phyloP scores from a whole-genome alignment of 2,329 filamentous ascomycete genomes.

The Tolypocladium capitatum region DNA sequence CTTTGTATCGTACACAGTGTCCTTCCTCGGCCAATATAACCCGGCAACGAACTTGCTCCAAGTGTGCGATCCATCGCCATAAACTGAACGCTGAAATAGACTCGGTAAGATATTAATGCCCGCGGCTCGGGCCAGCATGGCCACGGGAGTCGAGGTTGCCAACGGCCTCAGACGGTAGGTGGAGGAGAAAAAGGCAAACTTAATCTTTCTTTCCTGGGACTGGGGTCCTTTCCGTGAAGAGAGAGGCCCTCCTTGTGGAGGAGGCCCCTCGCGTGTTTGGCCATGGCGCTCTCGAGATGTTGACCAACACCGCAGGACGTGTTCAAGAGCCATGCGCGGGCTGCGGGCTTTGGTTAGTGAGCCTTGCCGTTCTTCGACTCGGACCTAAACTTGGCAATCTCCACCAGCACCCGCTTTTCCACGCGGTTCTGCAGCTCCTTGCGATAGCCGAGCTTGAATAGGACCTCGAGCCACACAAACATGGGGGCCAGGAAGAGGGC shows the following conservation, averaged over 20 bases:
- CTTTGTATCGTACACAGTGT: not conserved
- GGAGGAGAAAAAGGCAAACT: not conserved
- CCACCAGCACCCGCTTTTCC: conserved; percentile 59
- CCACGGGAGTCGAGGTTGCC: not conserved
- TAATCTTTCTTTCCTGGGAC: not conserved
- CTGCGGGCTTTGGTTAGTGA: conserved; percentile 28
- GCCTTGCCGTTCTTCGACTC: conserved; percentile 42
- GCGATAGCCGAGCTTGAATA: conserved; percentile 85
- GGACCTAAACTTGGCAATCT: conserved; percentile 61
- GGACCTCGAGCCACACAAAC: conserved; percentile 91
- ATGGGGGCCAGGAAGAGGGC: conserved; percentile 86
- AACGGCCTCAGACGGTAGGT: not conserved
- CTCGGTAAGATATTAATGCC: not conserved
- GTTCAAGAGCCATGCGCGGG: not conserved
- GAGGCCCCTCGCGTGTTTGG: no score
- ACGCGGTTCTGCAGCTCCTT: conserved; percentile 74
- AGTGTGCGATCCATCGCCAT: not conserved
- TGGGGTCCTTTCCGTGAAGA: not conserved
- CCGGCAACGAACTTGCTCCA: not conserved
- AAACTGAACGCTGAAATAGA: not conserved
- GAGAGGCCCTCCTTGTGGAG: not conserved
- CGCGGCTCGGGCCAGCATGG: not conserved
- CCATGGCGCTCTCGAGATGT: not conserved
- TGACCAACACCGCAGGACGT: not conserved
- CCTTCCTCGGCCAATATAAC: not conserved